Conservation (phyloP, 352 stramenopile genomes). For the Globisporangium radiosum region DNA sequence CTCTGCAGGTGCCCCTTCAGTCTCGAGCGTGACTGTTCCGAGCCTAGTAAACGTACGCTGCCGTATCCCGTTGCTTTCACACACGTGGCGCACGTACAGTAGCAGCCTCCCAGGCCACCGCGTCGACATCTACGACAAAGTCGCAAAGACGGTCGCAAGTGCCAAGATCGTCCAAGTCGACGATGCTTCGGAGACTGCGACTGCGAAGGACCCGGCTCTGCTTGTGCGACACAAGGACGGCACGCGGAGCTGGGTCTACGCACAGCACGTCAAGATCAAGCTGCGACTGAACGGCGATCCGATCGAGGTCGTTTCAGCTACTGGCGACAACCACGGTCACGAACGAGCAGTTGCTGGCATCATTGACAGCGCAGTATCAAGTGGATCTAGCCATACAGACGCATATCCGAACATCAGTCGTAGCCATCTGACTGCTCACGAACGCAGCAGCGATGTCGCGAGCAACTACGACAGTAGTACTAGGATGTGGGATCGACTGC, state of each 20-base stretch:
- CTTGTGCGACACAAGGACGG: slow-evolving; percentile 26
- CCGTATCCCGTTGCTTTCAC: slow-evolving; percentile 16
- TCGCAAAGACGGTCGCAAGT: slow-evolving; percentile 13
- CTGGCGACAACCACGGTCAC: no score
- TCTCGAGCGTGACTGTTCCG: slow-evolving; percentile 1
- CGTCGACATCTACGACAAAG: slow-evolving; percentile 22
- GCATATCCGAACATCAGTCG: no score
- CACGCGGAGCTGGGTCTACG: slow-evolving; percentile 19
- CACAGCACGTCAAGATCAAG: slow-evolving; percentile 20
- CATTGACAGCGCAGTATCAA: no score
- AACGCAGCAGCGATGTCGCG: neutral
- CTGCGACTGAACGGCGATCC: slow-evolving; percentile 18
- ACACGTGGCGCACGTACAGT: slow-evolving; percentile 19
- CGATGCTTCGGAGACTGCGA: neutral
- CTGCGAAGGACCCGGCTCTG: slow-evolving; percentile 6
- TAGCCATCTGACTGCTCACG: no score
- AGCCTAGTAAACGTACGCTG: slow-evolving; percentile 17
- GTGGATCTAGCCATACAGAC: no score
- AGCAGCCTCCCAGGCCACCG: slow-evolving; percentile 17
- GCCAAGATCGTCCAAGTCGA: slow-evolving; percentile 18
- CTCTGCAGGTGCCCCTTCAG: no score
- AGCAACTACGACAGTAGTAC: neutral
- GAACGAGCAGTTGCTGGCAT: no score
- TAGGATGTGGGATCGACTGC: neutral
- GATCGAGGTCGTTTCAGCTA: neutral